Evolutionary conservation across 129 eudicot species (phyloP), one percentile per base, ranked within the genome.

Genomic region (Silybum marianum): DNA sequence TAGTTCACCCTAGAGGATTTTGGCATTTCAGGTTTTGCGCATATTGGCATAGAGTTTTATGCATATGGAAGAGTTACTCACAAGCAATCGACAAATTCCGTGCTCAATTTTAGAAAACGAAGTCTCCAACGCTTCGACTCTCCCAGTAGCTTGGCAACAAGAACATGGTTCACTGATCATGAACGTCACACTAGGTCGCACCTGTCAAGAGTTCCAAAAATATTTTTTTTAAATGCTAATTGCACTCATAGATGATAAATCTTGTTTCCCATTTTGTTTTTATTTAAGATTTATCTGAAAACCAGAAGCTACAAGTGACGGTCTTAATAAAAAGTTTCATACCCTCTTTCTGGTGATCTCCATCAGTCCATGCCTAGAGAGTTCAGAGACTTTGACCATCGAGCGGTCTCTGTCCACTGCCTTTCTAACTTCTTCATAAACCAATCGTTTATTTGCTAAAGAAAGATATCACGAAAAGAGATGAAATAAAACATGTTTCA

Each of bases 111-210:
- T 93, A 46, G 98, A 95, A 85, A 90, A 90, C 80, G 98, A 85
- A 28, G 99, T 95, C 84, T 92, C 98, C 68, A 93, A 86, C 78
- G 99, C 98, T 92, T 95, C 99, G 68, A 95, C 98, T 89, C 99
- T 88, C 69, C 99, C 99, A 69, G 99, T 89, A n/a, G 91, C 98
- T 82, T 89, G 90, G 82, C 99, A 95, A 86, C 93, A 93, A 68
- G 90, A 80, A 84, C 99, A 95, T 8, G 97, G 95, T 81, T 95
- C 98, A 87, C 95, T 95, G 54, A 95, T 91, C 99, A 93, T 92
- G 83, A 87, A 93, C 38, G 99, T 89, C 73, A 95, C 93, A 85
- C 99, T 95, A 11, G 97, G 97, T 51, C 99, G 91, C 78, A 92
- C 98, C 99, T 95, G 90, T 36, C 54, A 70, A 73, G 9, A n/a